Conservation (phyloP, 208 protist genomes). For the Wallacemonas collosoma region DNA sequence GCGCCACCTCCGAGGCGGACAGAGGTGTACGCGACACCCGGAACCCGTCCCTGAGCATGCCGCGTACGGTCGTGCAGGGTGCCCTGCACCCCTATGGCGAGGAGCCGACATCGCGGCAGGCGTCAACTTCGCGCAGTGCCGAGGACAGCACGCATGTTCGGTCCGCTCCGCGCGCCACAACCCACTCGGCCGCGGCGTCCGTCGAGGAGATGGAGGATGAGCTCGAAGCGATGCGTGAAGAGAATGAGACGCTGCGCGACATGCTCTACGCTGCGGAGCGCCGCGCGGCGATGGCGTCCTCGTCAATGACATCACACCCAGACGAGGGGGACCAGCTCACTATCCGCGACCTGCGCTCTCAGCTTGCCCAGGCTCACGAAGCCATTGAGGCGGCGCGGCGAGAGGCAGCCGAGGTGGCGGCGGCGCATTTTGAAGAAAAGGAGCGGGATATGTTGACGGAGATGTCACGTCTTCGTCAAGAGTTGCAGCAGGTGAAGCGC, state of each 20-base stretch:
- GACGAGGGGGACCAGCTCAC: no score
- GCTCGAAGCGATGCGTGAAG: conserved; percentile 36
- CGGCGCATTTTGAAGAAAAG: conserved; percentile 41
- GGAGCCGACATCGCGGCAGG: neutral
- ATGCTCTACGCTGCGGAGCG: conserved; percentile 43
- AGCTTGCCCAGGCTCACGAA: conserved; percentile 25
- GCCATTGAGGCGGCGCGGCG: conserved; percentile 14
- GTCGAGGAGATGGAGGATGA: conserved; percentile 27
- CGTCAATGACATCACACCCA: neutral
- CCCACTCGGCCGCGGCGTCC: neutral
- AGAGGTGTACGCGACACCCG: neutral
- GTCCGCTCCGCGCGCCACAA: neutral
- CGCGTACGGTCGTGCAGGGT: conserved; percentile 8
- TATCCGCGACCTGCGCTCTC: conserved; percentile 46
- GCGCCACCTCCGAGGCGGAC: neutral
- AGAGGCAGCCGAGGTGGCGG: conserved; percentile 26
- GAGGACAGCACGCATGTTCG: neutral
- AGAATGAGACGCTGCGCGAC: conserved; percentile 51
- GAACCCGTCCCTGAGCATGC: conserved; percentile 10
- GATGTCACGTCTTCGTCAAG: conserved; percentile 58
- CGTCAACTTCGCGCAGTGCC: neutral
- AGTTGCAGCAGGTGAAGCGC: conserved; percentile 33
- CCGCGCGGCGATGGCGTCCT: conserved; percentile 24
- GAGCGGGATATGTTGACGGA: conserved; percentile 66
- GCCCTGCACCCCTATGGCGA: conserved; percentile 6